Conservation (phyloP, 1,284 basidiomycete species). For the Cryptococcus sp. region DNA sequence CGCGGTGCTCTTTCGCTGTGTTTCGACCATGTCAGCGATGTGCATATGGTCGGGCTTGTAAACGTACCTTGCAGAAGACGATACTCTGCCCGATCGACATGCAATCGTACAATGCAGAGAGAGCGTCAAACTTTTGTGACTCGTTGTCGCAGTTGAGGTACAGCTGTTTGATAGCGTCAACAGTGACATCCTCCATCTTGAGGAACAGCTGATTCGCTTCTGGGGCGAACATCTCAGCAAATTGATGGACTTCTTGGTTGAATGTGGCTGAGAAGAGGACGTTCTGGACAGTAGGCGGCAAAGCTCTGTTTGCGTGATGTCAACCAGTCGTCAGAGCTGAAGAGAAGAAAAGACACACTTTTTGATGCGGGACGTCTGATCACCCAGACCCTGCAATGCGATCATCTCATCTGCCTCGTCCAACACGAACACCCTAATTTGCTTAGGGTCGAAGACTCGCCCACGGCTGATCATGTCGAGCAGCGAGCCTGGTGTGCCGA, state of each 20-base stretch:
- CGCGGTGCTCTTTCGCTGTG: slow-evolving; percentile 81
- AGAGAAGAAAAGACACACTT: slow-evolving; percentile 63
- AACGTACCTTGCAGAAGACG: slow-evolving; percentile 84
- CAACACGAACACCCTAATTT: slow-evolving; percentile 90
- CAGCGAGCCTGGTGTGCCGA: slow-evolving; percentile 96
- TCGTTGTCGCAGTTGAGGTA: slow-evolving; percentile 93
- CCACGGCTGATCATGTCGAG: slow-evolving; percentile 69
- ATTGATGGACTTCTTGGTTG: slow-evolving; percentile 86
- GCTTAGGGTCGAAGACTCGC: slow-evolving; percentile 64
- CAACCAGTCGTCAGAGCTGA: background rate
- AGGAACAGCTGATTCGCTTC: slow-evolving; percentile 95
- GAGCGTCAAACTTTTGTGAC: slow-evolving; percentile 92
- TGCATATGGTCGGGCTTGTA: background rate
- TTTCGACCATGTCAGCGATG: background rate
- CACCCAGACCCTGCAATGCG: slow-evolving; percentile 92
- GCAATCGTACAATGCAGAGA: slow-evolving; percentile 86
- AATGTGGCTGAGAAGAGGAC: slow-evolving; percentile 99
- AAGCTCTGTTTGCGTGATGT: slow-evolving; percentile 35
- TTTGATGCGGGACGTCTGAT: slow-evolving; percentile 92
- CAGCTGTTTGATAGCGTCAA: slow-evolving; percentile 95
- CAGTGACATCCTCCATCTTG: slow-evolving; percentile 89
- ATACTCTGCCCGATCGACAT: slow-evolving; percentile 96
- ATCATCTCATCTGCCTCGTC: slow-evolving; percentile 99
- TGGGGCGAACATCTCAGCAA: slow-evolving; percentile 90
- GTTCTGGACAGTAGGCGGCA: slow-evolving; percentile 66